These are phyloP conservation scores for Austropuccinia psidii DNA, from an alignment of 1,284 basidiomycete species.

Conservation along the genomic window DNA sequence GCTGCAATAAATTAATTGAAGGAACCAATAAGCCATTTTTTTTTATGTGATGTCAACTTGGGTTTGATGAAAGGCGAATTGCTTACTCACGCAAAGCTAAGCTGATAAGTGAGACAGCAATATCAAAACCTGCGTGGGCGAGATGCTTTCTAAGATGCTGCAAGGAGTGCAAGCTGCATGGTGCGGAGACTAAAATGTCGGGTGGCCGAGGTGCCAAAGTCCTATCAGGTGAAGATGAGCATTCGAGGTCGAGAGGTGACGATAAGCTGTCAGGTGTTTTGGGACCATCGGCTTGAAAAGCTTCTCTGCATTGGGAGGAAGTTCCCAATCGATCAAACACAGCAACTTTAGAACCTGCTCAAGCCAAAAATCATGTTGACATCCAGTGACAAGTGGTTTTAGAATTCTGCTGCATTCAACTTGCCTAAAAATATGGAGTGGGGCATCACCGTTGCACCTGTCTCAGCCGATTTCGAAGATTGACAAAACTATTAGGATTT, in stretches of 20 bases:
- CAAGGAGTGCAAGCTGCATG: slow-evolving; percentile 34
- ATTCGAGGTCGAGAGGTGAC: neutral
- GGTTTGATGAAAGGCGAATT: slow-evolving; percentile 53
- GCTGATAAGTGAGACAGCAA: slow-evolving; percentile 45
- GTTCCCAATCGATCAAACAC: slow-evolving; percentile 6
- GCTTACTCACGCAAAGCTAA: slow-evolving; percentile 41
- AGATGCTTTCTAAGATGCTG: slow-evolving; percentile 38
- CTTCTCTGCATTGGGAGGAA: neutral
- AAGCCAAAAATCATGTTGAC: neutral
- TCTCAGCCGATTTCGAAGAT: neutral
- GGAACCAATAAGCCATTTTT: slow-evolving; percentile 55
- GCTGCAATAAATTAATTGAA: slow-evolving; percentile 14
- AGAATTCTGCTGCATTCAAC: too few species aligned
- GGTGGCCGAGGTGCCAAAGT: neutral
- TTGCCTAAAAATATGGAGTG: slow-evolving; percentile 70
- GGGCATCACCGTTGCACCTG: slow-evolving; percentile 73
- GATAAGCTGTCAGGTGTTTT: neutral
- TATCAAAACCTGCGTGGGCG: slow-evolving; percentile 46
- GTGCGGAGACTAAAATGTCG: slow-evolving; percentile 35
- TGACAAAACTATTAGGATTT: slow-evolving; percentile 55
- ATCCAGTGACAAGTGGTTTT: neutral
- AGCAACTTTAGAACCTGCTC: slow-evolving; percentile 30
- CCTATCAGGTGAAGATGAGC: neutral
- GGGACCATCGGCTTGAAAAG: neutral
- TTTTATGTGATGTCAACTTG: slow-evolving; percentile 77